These are phyloP conservation scores for Schizopora paradoxa DNA, from an alignment of 1,284 basidiomycete genomes.

Conservation along the genomic window DNA sequence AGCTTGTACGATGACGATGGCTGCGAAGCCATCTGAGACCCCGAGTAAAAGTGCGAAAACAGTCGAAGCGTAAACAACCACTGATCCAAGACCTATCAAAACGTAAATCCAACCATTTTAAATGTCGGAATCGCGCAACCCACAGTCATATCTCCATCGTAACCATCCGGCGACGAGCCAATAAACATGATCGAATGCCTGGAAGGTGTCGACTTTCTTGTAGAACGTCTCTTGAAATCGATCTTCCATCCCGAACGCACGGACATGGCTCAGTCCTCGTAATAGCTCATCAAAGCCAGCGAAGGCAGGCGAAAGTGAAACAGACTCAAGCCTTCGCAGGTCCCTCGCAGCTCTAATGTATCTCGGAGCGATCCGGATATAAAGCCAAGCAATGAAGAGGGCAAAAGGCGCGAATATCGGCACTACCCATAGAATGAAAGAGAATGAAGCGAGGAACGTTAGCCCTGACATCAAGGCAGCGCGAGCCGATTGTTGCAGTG, in stretches of 20 bases:
- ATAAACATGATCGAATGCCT: constrained; percentile 67
- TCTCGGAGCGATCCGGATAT: constrained; percentile 63
- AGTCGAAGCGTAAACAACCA: constrained; percentile 71
- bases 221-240: constrained; percentile 73
- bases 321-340: constrained; percentile 65
- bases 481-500: constrained; percentile 53
- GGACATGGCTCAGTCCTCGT: constrained; percentile 69
- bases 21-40: constrained; percentile 67
- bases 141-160: constrained; percentile 69
- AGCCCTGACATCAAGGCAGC: constrained; percentile 51
- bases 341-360: constrained; percentile 70
- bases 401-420: constrained; percentile 70
- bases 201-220: constrained; percentile 70
- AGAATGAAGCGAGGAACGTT: constrained; percentile 60
- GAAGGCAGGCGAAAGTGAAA: constrained; percentile 64
- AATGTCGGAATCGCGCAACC: constrained; percentile 20
- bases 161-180: constrained; percentile 68
- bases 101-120: not conserved
- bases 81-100: constrained; percentile 60
- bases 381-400: constrained; percentile 63
- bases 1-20: constrained; percentile 75
- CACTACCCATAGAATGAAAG: constrained; percentile 59
- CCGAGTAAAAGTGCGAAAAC: constrained; percentile 64
- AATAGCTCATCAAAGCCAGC: constrained; percentile 77
- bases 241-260: constrained; percentile 78